Conservation (phyloP, 208 protist genomes). For the Angomonas deanei region DNA sequence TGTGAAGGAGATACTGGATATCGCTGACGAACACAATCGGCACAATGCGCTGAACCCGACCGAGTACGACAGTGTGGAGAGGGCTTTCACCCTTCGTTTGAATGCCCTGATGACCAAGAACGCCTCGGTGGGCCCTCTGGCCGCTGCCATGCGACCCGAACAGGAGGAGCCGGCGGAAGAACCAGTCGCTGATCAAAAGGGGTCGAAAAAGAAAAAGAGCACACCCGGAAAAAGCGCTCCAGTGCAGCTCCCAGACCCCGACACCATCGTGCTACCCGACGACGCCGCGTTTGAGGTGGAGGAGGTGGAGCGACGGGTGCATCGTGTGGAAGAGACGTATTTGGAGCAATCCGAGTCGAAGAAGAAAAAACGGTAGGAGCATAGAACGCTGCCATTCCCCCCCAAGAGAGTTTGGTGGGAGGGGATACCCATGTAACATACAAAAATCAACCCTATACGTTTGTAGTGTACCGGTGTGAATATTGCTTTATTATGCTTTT, state of each 20-base stretch:
- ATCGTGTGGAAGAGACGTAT: slow-evolving; percentile 23
- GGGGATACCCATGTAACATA: slow-evolving; percentile 1
- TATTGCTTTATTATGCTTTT: too few species aligned
- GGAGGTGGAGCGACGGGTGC: slow-evolving; percentile 52
- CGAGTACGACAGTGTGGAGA: slow-evolving; percentile 45
- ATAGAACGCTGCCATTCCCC: not conserved
- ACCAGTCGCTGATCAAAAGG: not conserved
- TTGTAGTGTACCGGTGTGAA: not conserved
- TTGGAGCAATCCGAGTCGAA: slow-evolving; percentile 19
- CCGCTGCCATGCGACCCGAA: not conserved
- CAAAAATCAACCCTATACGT: not conserved
- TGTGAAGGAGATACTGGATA: slow-evolving; percentile 12
- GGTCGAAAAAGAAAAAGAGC: slow-evolving; percentile 8
- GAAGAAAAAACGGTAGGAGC: slow-evolving; percentile 13
- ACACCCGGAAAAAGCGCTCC: not conserved
- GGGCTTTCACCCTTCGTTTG: slow-evolving; percentile 49
- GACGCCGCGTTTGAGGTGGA: slow-evolving; percentile 42
- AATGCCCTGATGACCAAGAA: slow-evolving; percentile 31
- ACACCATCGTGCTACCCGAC: slow-evolving; percentile 13
- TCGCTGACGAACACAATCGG: slow-evolving; percentile 25
- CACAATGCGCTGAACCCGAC: slow-evolving; percentile 33
- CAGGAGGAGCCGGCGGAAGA: not conserved
- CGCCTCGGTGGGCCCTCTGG: not conserved
- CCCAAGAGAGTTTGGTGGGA: too few species aligned
- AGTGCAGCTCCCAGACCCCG: slow-evolving; percentile 2